A percentile compares a stretch with the other conserved stretches of the same genome.
These are phyloP conservation scores for Tanozyma kutaoensis DNA, from an alignment of 805 yeast species.

Conservation along the genomic window DNA sequence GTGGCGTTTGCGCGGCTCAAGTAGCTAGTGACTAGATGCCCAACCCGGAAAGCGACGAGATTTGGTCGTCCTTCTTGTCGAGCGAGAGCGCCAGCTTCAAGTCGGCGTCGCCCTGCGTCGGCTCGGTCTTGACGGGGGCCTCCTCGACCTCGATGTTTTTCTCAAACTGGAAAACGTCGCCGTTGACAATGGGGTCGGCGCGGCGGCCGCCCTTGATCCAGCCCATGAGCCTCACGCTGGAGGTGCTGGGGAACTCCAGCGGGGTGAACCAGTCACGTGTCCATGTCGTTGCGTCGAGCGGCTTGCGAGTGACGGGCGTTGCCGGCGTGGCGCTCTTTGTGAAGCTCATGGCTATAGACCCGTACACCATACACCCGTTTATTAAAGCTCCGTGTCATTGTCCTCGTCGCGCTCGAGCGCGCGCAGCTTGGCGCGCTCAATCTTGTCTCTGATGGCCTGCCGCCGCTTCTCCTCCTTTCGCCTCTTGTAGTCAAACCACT, in stretches of 20 bases:
- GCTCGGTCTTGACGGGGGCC: constrained; percentile 25
- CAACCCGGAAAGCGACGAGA: constrained; percentile 9
- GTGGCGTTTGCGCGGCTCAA: constrained; percentile 42
- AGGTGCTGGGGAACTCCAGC: constrained; percentile 4
- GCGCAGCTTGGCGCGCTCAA: not conserved
- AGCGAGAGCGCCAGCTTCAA: constrained; percentile 11
- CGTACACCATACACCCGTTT: too few relatives aligned
- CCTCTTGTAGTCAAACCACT: constrained; percentile 30
- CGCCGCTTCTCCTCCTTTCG: constrained; percentile 17
- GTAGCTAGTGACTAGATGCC: constrained; percentile 5
- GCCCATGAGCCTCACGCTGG: constrained; percentile 16
- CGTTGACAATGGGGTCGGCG: constrained; percentile 5
- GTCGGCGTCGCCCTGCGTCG: constrained; percentile 5
- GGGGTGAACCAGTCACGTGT: constrained; percentile 27
- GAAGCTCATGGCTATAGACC: too few relatives aligned
- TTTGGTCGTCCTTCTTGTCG: constrained; percentile 12
- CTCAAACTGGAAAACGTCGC: constrained; percentile 33
- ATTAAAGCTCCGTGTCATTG: not conserved
- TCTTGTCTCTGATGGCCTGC: constrained; percentile 7
- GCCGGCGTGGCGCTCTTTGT: constrained; percentile 9
- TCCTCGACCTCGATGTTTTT: constrained; percentile 17
- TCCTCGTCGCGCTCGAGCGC: not conserved
- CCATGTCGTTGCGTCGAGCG: constrained; percentile 5
- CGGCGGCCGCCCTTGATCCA: constrained; percentile 19
- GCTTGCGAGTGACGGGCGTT: constrained; percentile 9